phyloP scores from a whole-genome alignment of 306 rosid species.

The Casuarina glauca region DNA sequence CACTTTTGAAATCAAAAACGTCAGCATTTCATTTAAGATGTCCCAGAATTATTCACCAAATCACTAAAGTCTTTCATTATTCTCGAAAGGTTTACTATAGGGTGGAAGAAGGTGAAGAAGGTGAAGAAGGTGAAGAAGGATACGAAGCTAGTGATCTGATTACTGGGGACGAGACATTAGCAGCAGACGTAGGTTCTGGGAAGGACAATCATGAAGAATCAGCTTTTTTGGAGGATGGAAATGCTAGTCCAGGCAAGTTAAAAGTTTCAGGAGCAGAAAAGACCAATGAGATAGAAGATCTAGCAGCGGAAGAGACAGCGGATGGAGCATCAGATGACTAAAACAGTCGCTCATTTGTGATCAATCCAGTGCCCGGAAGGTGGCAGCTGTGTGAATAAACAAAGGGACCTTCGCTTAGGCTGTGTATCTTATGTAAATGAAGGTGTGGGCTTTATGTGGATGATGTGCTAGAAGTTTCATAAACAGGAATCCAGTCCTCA shows the following conservation, averaged over 20 bases:
- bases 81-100: conserved; percentile 58
- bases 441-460: conserved; percentile 2
- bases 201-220: conserved; percentile 16
- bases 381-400: conserved; percentile 8
- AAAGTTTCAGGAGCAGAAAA: neutral
- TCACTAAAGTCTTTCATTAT: conserved; percentile 27
- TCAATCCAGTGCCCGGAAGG: neutral
- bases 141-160: conserved; percentile 16
- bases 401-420: conserved; percentile 1
- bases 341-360: conserved; percentile 6
- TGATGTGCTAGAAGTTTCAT: neutral
- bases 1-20: neutral
- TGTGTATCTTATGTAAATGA: conserved; percentile 1
- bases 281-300: conserved; percentile 15
- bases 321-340: conserved; percentile 10
- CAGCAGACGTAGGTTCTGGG: conserved; percentile 9
- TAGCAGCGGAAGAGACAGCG: conserved; percentile 3
- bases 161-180: conserved; percentile 23
- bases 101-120: conserved; percentile 57
- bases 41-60: neutral
- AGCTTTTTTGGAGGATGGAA: conserved; percentile 14
- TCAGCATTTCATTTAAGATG: no score
- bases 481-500: neutral
- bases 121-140: conserved; percentile 30
- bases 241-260: conserved; percentile 17